phyloP scores from a whole-genome alignment of 2,329 filamentous ascomycete genomes.

The Aphanocladium album region DNA sequence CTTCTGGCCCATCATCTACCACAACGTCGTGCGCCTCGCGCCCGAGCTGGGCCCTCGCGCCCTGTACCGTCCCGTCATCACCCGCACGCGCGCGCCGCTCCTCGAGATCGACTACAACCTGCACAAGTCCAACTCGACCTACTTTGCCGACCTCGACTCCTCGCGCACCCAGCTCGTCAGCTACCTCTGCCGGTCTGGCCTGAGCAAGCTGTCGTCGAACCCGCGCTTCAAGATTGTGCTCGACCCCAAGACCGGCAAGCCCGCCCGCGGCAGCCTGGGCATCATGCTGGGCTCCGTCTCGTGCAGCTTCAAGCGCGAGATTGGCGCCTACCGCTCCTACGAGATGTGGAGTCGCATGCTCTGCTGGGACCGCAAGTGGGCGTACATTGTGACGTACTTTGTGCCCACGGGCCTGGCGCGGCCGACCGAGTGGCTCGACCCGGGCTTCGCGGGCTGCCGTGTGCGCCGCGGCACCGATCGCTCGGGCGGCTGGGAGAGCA shows the following conservation, averaged over 20 bases:
- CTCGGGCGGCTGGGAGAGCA: constrained; percentile 50
- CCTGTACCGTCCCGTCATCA: constrained; percentile 68
- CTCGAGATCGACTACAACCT: constrained; percentile 84
- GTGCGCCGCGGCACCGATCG: constrained; percentile 33
- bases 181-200: constrained; percentile 57
- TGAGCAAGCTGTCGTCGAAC: constrained; percentile 48
- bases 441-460: constrained; percentile 36
- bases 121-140: constrained; percentile 79
- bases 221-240: constrained; percentile 44
- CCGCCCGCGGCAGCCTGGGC: constrained; percentile 49
- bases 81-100: constrained; percentile 60
- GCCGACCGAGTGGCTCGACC: constrained; percentile 50
- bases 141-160: constrained; percentile 82
- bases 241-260: constrained; percentile 41
- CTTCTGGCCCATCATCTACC: constrained; percentile 51
- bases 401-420: constrained; percentile 56
- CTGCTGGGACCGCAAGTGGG: constrained; percentile 76
- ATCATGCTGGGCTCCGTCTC: constrained; percentile 69
- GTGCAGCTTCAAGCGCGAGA: constrained; percentile 70
- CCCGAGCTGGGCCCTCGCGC: constrained; percentile 52
- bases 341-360: constrained; percentile 70
- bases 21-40: constrained; percentile 46
- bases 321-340: constrained; percentile 62
- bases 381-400: constrained; percentile 72
- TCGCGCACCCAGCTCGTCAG: constrained; percentile 76